These are phyloP conservation scores for Nigrograna mackinnonii DNA, from an alignment of 2,329 filamentous ascomycete species.

Conservation along the genomic window DNA sequence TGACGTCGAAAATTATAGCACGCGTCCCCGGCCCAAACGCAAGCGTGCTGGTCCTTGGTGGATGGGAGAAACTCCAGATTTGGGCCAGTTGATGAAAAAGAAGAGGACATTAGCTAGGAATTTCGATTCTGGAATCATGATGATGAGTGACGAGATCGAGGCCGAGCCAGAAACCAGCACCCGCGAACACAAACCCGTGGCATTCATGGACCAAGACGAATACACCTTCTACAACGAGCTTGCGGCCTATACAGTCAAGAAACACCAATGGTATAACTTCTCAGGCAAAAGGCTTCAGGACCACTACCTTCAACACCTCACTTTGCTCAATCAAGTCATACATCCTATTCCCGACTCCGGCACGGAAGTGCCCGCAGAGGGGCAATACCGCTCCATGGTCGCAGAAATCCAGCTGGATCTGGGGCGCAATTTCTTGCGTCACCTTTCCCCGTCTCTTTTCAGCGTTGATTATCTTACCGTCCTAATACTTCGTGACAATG, in stretches of 20 bases:
- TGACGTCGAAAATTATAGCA: constrained; percentile 34
- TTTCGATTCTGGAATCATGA: constrained; percentile 34
- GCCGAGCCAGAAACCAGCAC: constrained; percentile 5
- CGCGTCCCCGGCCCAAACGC: constrained; percentile 35
- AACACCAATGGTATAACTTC: constrained; percentile 20
- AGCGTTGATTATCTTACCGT: constrained; percentile 24
- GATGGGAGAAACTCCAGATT: constrained; percentile 16
- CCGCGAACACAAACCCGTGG: constrained; percentile 18
- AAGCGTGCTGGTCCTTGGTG: constrained; percentile 38
- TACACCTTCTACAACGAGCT: neutral
- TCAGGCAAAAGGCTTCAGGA: constrained; percentile 16
- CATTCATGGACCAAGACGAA: constrained; percentile 5
- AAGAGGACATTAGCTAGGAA: constrained; percentile 32
- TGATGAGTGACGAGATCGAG: constrained; percentile 31
- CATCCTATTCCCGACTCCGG: constrained; percentile 23
- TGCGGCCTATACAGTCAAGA: constrained; percentile 3
- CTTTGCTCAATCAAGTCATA: constrained; percentile 28
- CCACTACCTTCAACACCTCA: constrained; percentile 25
- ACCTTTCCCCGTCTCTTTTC: constrained; percentile 27
- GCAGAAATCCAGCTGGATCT: constrained; percentile 28
- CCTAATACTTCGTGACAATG: constrained; percentile 25
- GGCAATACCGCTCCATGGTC: constrained; percentile 33
- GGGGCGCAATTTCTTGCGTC: constrained; percentile 20
- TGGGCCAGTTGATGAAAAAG: constrained; percentile 20
- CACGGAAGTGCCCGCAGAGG: constrained; percentile 25